Base-by-base conservation (phyloP, 306 rosid species). In the Cucurbita moschata region DNA sequence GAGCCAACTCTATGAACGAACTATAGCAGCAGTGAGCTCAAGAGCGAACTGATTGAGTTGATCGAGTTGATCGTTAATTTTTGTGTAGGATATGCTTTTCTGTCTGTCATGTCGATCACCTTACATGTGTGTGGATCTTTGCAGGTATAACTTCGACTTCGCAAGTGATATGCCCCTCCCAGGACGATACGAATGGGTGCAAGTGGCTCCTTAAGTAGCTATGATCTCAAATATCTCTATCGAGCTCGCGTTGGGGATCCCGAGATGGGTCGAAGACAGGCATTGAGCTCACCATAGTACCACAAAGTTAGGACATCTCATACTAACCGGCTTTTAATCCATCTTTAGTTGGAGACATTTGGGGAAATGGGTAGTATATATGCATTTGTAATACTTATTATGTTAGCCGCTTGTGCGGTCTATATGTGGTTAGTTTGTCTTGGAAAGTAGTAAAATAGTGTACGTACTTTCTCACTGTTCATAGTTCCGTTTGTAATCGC, bases 111-210 rank as follows among this genome's bases (percentile, higher is more conserved):
- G 47, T 4, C 21, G 37, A 21, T 66, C 39, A 11, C 16, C 72
- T 65, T 23, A 21, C 5, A 4, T 69, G 19, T 60, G 23, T 71
- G 43, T 35, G 75, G 64, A 40, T 47, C 81, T 77, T 68, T 67
- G 75, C 92, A 94, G 98, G 88, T 94, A 94, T 81, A 94, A 94
- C 84, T 94, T 89, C 18, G 96, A 94, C 79, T 43, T 90, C 57
- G 82, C 78, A 72, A 85, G 78, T 56, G 98, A 90, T 14, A 76
- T 72, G 57, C 98, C 97, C 37, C 85, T 88, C 51, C 85, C 88
- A 6, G 98, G 98, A 70, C 86, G 90, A 74, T 94, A 81, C 65
- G 96, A 94, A 74, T 90, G 98, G 98, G 84, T 86, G 83, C 90
- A 84, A 81, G 87, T 87, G 42, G 79, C 80, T 75, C 86, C 87